Percentiles rank a stretch among this genome's conserved stretches.
Conservation (phyloP, 2,329 filamentous ascomycete genomes). For the Akanthomyces dipterigenus region DNA sequence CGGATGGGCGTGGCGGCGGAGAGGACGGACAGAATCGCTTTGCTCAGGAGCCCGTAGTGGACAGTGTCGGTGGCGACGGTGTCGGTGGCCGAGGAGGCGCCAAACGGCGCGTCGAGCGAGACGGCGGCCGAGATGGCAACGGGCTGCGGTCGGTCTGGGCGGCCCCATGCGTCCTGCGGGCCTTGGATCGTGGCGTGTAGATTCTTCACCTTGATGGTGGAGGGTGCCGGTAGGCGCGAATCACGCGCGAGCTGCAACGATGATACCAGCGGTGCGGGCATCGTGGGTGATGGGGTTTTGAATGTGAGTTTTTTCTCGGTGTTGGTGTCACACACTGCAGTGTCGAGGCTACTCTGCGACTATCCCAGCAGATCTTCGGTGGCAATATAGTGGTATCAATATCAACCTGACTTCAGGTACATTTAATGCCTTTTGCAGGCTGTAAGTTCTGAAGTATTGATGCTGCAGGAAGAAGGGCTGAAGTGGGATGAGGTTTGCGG, state of each 20-base stretch:
- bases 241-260: background rate
- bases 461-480: no score
- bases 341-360: no score
- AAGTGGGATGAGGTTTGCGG: background rate
- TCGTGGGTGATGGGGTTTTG: background rate
- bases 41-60: conserved; percentile 67
- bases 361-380: background rate
- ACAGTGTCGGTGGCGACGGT: conserved; percentile 62
- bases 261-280: conserved; percentile 2
- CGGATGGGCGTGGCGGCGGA: conserved; percentile 19
- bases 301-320: background rate
- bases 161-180: conserved; percentile 64
- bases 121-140: conserved; percentile 54
- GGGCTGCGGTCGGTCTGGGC: conserved; percentile 52
- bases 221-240: conserved; percentile 18
- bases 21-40: conserved; percentile 49
- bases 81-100: conserved; percentile 51
- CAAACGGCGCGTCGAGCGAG: conserved; percentile 49
- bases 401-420: background rate
- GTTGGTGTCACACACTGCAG: background rate
- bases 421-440: no score
- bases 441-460: no score
- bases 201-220: conserved; percentile 54
- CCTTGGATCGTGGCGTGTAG: conserved; percentile 50
- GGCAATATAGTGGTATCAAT: background rate